Evolutionary conservation across 2,329 filamentous ascomycete species (phyloP).

Genomic region (Apiospora phragmitis): DNA sequence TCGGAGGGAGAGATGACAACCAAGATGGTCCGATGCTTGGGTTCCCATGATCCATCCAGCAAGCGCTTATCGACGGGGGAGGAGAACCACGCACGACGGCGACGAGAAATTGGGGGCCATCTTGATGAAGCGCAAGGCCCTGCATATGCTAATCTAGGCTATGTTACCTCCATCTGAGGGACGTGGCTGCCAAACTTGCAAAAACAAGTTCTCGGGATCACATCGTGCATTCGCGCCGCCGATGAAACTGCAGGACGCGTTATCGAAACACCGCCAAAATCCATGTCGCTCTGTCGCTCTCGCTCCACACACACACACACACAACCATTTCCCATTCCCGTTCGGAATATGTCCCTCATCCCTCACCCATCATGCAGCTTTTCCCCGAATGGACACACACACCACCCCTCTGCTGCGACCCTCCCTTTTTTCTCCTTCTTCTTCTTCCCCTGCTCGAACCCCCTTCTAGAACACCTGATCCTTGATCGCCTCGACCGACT

Average conservation of each 20-base stretch:
- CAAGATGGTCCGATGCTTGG: neutral
- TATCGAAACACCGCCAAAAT: neutral
- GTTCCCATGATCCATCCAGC: neutral
- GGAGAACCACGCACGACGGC: no score
- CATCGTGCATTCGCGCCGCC: neutral
- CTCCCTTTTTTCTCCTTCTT: neutral
- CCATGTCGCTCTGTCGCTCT: neutral
- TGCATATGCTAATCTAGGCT: neutral
- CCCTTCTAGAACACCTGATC: neutral
- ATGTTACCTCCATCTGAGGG: neutral
- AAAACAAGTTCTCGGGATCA: neutral
- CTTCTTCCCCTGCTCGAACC: neutral
- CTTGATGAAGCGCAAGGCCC: neutral
- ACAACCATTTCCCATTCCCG: neutral
- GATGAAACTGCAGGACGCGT: conserved; percentile 3
- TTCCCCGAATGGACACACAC: neutral
- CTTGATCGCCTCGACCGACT: conserved; percentile 2
- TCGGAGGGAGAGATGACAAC: neutral
- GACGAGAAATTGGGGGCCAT: no score
- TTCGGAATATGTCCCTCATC: neutral
- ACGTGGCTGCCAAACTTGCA: neutral
- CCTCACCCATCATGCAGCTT: neutral
- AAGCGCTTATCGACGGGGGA: neutral
- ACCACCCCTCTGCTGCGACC: no score
- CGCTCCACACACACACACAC: neutral